Base-by-base conservation (phyloP, 768 basidiomycete species). In the Psilocybe cyanescens region DNA sequence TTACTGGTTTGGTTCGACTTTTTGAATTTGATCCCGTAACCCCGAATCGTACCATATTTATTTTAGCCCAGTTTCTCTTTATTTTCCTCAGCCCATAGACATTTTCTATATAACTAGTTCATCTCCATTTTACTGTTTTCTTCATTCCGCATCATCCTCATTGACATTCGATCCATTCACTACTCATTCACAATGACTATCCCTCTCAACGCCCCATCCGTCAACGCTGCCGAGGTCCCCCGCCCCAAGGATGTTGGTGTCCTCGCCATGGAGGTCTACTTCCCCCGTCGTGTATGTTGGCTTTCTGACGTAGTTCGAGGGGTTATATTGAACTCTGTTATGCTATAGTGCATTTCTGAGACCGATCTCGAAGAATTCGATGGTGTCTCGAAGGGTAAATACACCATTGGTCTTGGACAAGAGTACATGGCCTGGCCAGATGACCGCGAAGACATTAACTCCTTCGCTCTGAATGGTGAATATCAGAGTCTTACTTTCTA, bases 401-500 rank as follows among this genome's bases (percentile, higher is more conserved):
- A 99, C 82, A 99, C 97, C 66, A 97, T 99, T 74, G 97, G 97
- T 72, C 88, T 99, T 41, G 97, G 96, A 59, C 94, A 97, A 76
- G 89, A 96, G 75, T 95, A 88, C 83, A 99, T 99, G 97, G 95
- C 97, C 35, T 99, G 94, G 86, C 92, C 92, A 61, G 96, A 98
- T 74, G 97, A 99, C 84, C 89, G 94, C 59, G 97, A 99, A 76
- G 97, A 99, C 80, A 97, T 99, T 83, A 97, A 97, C 86, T 97
- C 95, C 9, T 95, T 99, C 75, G 90, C 94, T 44, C 78, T 99
- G 66, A 97, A 94, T 70, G 95, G 96, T 95, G 60, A 61, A 89
- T 71, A 14, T 28, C 35, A 47, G 48, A 12, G 6, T 3, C 39
- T 11, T 6, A 19, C 39, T 11, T 37, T 31, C 30, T 17, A 51